These are phyloP conservation scores for Elongisporangium senticosum DNA, from an alignment of 352 stramenopile genomes.

Conservation along the genomic window DNA sequence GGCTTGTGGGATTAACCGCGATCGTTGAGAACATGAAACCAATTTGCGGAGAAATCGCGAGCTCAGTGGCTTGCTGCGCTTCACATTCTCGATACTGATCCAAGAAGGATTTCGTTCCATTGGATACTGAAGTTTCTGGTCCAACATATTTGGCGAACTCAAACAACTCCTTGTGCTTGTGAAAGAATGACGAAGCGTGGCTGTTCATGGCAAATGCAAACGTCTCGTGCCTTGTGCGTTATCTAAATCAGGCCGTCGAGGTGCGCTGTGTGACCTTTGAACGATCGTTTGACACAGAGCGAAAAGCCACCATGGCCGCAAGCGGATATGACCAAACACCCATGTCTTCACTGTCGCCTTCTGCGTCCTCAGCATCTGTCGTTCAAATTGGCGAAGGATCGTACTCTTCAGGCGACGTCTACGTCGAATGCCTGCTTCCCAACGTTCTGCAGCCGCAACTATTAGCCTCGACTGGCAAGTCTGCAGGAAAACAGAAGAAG, in stretches of 20 bases:
- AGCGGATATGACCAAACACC: constrained; percentile 1
- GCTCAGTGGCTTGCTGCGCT: constrained; percentile 11
- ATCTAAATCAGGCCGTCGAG: background rate
- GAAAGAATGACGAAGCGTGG: constrained; percentile 34
- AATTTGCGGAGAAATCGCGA: background rate
- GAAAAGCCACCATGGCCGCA: constrained; percentile 5
- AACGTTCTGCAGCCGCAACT: constrained; percentile 17
- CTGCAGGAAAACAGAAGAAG: constrained; percentile 8
- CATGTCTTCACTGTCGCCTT: constrained; percentile 11
- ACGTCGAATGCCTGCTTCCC: constrained; percentile 54
- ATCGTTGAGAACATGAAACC: background rate
- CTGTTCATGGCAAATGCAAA: background rate
- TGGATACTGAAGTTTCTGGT: constrained; percentile 4
- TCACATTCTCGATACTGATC: constrained; percentile 45
- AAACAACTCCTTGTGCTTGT: constrained; percentile 54
- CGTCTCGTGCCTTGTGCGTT: background rate
- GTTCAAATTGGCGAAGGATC: constrained; percentile 49
- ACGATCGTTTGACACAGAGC: background rate
- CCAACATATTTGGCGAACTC: constrained; percentile 57
- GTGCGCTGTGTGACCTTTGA: background rate
- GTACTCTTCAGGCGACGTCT: constrained; percentile 49
- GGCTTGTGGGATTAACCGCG: background rate
- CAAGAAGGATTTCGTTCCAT: constrained; percentile 30
- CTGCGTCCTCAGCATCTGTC: constrained; percentile 24
- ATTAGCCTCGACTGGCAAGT: constrained; percentile 3